phyloP scores from a whole-genome alignment of 1,284 basidiomycete genomes.

The Ceraceosorus bombacis region DNA sequence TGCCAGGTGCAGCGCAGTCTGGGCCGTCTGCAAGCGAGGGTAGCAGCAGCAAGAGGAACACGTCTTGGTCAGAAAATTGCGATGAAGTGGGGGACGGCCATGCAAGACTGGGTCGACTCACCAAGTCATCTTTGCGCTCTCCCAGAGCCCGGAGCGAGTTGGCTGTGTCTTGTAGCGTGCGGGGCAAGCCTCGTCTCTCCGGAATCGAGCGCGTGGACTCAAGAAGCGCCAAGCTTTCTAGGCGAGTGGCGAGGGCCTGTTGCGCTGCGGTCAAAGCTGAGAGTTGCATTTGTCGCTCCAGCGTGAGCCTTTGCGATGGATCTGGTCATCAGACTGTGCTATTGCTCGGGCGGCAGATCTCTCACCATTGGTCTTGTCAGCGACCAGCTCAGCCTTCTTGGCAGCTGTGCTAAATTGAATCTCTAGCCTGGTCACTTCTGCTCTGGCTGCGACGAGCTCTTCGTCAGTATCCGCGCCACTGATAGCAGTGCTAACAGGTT shows the following conservation, averaged over 20 bases:
- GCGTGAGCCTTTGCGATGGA: neutral
- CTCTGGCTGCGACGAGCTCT: constrained; percentile 8
- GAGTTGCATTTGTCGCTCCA: too few relatives aligned
- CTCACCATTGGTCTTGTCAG: too few relatives aligned
- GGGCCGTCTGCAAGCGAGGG: neutral
- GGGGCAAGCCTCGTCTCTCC: neutral
- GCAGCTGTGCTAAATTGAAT: constrained; percentile 9
- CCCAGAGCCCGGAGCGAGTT: neutral
- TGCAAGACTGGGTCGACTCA: neutral
- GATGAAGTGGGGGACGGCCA: too few relatives aligned
- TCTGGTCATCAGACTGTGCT: neutral
- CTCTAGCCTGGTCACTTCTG: constrained; percentile 9
- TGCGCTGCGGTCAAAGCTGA: neutral
- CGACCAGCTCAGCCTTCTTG: neutral
- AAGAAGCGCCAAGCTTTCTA: neutral
- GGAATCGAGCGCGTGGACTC: neutral
- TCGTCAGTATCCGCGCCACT: constrained; percentile 7
- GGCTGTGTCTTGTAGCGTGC: neutral
- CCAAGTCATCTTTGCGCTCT: neutral
- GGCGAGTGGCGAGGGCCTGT: neutral
- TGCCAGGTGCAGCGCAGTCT: neutral
- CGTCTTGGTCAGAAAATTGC: too few relatives aligned
- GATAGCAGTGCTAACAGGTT: neutral
- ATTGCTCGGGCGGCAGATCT: too few relatives aligned
- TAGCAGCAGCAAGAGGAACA: too few relatives aligned